Percentiles rank a stretch among this genome's conserved stretches.
Conservation (phyloP, 176 grass and related monocot species). For the Triticum turgidum region DNA sequence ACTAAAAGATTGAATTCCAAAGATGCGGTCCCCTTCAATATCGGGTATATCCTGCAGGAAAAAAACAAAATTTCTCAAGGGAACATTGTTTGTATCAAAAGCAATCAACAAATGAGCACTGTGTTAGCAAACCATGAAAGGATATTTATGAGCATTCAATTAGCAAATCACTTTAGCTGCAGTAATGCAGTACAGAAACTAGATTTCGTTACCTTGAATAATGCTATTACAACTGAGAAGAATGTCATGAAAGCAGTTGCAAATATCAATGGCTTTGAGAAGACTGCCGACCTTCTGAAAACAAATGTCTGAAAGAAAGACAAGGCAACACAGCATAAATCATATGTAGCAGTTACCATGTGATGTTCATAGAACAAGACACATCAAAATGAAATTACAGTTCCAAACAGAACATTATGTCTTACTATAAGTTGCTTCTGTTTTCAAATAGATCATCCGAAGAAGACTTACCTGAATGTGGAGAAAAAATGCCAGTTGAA, state of each 20-base stretch:
- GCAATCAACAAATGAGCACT: not conserved
- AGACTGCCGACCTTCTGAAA: constrained; percentile 71
- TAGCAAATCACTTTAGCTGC: not conserved
- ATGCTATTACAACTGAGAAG: constrained; percentile 98
- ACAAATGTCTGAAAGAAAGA: constrained; percentile 75
- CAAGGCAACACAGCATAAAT: not conserved
- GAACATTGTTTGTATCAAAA: not conserved
- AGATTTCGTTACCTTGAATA: constrained; percentile 78
- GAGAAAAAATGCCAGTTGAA: constrained; percentile 96
- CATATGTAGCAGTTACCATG: constrained; percentile 11
- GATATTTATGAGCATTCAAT: not conserved
- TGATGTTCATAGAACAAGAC: not conserved
- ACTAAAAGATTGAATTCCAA: constrained; percentile 87
- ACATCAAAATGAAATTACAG: not conserved
- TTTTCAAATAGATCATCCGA: not conserved
- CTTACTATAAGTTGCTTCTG: not conserved
- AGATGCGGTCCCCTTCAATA: constrained; percentile 90
- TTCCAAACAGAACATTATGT: not conserved
- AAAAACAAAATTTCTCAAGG: not conserved
- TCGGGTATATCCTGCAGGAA: constrained; percentile 87
- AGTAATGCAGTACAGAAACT: not conserved
- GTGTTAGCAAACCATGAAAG: not conserved
- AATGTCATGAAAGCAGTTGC: constrained; percentile 97
- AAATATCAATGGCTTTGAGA: constrained; percentile 80
- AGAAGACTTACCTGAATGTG: constrained; percentile 75